A percentile compares a stretch with the other conserved stretches of the same genome.
phyloP scores from a whole-genome alignment of 2,329 filamentous ascomycete genomes.

The Aspergillus sp. region DNA sequence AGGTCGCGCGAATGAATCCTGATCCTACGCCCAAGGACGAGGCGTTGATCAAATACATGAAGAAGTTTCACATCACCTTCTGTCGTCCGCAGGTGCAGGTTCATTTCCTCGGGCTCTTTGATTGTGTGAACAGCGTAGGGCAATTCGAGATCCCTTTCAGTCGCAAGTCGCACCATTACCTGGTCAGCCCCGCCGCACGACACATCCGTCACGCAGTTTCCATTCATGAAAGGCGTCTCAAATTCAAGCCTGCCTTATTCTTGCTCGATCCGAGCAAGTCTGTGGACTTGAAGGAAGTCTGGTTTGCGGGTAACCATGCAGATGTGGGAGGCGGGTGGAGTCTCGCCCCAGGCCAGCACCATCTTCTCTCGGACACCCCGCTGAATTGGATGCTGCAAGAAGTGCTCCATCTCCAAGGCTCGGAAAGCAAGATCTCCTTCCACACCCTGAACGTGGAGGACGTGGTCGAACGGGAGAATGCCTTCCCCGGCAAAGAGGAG shows the following conservation, averaged over 20 bases:
- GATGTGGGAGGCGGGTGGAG: slow-evolving; percentile 56
- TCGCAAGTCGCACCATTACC: slow-evolving; percentile 34
- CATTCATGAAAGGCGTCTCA: slow-evolving; percentile 54
- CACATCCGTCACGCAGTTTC: slow-evolving; percentile 54
- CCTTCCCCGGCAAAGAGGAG: slow-evolving; percentile 13
- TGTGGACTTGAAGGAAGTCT: slow-evolving; percentile 52
- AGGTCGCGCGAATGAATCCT: slow-evolving; percentile 29
- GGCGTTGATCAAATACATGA: slow-evolving; percentile 29
- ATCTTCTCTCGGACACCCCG: slow-evolving; percentile 48
- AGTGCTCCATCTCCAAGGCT: slow-evolving; percentile 25
- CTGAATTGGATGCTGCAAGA: slow-evolving; percentile 55
- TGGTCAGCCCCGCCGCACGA: slow-evolving; percentile 43
- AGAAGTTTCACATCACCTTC: slow-evolving; percentile 50
- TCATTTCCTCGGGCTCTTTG: slow-evolving; percentile 56
- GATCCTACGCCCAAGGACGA: slow-evolving; percentile 9
- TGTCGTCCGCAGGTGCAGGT: slow-evolving; percentile 47
- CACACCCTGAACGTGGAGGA: slow-evolving; percentile 14
- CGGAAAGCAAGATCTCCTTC: slow-evolving; percentile 23
- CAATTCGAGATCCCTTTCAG: slow-evolving; percentile 15
- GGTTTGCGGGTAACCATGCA: slow-evolving; percentile 55
- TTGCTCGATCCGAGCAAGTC: slow-evolving; percentile 21
- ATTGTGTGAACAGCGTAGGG: slow-evolving; percentile 52
- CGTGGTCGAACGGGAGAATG: slow-evolving; percentile 7
- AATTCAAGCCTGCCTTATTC: slow-evolving; percentile 54
- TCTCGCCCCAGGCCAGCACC: slow-evolving; percentile 24